Evolutionary conservation across 208 protist species (phyloP).

Genomic region (Spongospora subterranea): DNA sequence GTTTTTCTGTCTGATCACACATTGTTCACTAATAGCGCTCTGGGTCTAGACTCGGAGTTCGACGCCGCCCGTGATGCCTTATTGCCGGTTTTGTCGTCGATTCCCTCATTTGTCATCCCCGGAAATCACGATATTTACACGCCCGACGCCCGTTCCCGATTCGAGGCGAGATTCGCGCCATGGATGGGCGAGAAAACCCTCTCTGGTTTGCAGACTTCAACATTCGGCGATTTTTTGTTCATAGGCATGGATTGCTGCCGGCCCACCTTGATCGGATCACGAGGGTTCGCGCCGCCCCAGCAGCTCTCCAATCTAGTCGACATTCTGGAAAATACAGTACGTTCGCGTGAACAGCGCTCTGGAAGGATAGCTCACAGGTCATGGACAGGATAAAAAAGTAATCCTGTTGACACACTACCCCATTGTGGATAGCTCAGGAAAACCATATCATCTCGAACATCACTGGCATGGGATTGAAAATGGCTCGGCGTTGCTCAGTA

Average conservation of each 20-base stretch:
- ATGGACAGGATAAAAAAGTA: not conserved
- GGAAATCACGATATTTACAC: conserved; percentile 53
- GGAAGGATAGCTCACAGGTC: too few species aligned
- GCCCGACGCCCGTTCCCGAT: not conserved
- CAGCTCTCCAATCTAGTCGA: not conserved
- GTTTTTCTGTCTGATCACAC: not conserved
- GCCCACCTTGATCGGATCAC: conserved; percentile 26
- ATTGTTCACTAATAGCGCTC: not conserved
- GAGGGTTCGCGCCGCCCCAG: not conserved
- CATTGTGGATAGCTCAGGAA: not conserved
- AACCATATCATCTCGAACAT: not conserved
- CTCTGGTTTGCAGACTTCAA: not conserved
- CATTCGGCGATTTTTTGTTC: conserved; percentile 16
- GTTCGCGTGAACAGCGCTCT: not conserved
- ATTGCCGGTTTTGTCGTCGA: not conserved
- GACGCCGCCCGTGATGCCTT: not conserved
- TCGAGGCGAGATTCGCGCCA: conserved; percentile 13
- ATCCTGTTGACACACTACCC: conserved; percentile 40
- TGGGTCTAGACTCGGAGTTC: conserved; percentile 38
- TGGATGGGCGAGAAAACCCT: not conserved
- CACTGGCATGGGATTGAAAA: conserved; percentile 23
- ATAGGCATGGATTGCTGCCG: not conserved
- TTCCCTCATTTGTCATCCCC: conserved; percentile 3
- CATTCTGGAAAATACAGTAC: conserved; percentile 5
- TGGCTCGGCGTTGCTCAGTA: not conserved